Percentiles rank a stretch among this genome's conserved stretches.
Evolutionary conservation across 768 basidiomycete genomes (phyloP).

Genomic region (Leucogyrophana mollusca): DNA sequence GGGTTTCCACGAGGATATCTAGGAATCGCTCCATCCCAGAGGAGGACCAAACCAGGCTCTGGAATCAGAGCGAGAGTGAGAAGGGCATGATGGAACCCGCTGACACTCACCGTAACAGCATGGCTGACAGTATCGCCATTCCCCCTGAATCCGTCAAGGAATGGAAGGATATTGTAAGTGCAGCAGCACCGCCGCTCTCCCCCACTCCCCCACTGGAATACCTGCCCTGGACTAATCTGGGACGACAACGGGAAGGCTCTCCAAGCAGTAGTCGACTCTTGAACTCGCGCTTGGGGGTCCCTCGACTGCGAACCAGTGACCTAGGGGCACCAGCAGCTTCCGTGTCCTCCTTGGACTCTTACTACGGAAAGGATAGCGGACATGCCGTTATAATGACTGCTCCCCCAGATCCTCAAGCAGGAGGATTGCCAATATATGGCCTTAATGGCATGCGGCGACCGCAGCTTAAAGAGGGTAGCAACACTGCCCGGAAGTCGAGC

Average conservation of each 20-base stretch:
- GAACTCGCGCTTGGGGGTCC: neutral
- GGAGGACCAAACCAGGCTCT: conserved; percentile 29
- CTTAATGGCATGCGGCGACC: conserved; percentile 33
- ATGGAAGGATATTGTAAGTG: conserved; percentile 5
- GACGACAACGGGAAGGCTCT: conserved; percentile 4
- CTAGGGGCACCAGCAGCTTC: neutral
- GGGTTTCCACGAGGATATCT: conserved; percentile 33
- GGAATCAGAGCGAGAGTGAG: conserved; percentile 32
- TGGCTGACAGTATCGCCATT: conserved; percentile 4
- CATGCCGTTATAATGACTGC: neutral
- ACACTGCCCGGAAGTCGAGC: conserved; percentile 15
- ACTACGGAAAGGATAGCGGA: neutral
- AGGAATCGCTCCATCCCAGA: conserved; percentile 19
- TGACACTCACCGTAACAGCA: conserved; percentile 3
- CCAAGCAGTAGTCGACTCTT: conserved; percentile 4
- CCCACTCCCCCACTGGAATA: conserved; percentile 1
- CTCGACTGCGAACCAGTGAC: conserved; percentile 2
- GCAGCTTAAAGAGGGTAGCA: conserved; percentile 5
- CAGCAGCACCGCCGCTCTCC: conserved; percentile 1
- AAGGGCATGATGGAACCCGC: conserved; percentile 16
- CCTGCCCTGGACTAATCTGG: conserved; percentile 10
- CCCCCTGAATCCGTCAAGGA: conserved; percentile 7
- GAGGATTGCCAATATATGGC: conserved; percentile 45
- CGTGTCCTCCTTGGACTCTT: neutral
- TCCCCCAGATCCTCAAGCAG: conserved; percentile 11